Percentiles rank a stretch among this genome's conserved stretches.
Conservation (phyloP, 768 basidiomycete species). For the Sutorius australiensis region DNA sequence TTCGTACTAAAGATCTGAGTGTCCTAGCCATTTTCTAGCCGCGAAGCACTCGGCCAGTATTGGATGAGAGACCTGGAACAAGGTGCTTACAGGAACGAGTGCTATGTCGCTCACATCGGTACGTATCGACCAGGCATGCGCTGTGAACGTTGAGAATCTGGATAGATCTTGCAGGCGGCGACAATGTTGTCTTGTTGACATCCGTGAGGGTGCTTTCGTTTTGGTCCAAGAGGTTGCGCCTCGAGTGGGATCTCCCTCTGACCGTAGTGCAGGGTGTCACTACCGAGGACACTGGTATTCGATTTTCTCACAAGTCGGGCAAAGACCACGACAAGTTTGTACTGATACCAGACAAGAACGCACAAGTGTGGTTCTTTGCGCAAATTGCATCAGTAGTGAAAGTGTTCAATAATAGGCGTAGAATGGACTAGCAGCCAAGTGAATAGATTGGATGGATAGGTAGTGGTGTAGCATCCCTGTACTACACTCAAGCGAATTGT, state of each 20-base stretch:
- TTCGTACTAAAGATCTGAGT: not conserved
- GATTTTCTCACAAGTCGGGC: conserved; percentile 77
- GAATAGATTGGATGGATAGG: conserved; percentile 16
- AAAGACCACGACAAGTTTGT: conserved; percentile 74
- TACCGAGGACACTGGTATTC: conserved; percentile 87
- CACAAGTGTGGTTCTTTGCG: conserved; percentile 78
- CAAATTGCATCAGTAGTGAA: conserved; percentile 76
- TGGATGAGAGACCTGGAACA: conserved; percentile 96
- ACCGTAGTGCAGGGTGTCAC: conserved; percentile 82
- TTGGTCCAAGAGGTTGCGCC: conserved; percentile 76
- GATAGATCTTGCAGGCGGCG: conserved; percentile 70
- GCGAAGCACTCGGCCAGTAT: conserved; percentile 91
- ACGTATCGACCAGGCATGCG: conserved; percentile 24
- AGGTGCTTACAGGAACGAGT: conserved; percentile 78
- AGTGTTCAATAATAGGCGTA: conserved; percentile 64
- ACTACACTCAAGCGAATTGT: conserved; percentile 20
- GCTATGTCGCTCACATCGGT: conserved; percentile 93
- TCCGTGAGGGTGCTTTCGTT: conserved; percentile 76
- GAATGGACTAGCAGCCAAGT: conserved; percentile 52
- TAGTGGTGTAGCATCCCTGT: conserved; percentile 23
- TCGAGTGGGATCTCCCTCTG: conserved; percentile 92
- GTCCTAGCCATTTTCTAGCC: conserved; percentile 75
- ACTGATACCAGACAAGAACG: conserved; percentile 67
- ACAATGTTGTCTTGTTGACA: conserved; percentile 79
- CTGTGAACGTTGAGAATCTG: conserved; percentile 9